Evolutionary conservation across 768 basidiomycete species (phyloP), one percentile per base, ranked within the genome.

Genomic region (Dacryopinax spathularia): DNA sequence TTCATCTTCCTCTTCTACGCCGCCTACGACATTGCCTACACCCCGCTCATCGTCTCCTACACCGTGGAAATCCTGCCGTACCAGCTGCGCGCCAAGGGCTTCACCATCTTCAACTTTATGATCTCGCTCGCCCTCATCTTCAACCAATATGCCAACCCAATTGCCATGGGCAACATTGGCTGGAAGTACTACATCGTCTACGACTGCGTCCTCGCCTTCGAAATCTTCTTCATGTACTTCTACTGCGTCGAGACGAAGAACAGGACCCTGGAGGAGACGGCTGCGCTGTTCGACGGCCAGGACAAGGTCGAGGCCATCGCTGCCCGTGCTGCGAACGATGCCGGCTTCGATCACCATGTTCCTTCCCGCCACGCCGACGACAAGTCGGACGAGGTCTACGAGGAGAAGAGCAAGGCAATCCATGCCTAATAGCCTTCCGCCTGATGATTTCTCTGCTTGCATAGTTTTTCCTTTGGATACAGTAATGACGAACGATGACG

Each of bases 1-100:
- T 65, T 68, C 34, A 68, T 67, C 41, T 68, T 88, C 69, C 60
- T 84, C 3, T 75, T 79, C 61, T 80, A 77, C 68, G 72, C 75
- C 29, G 77, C 76, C 68, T 83, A 83, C 65, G 85, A 88, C 68
- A 77, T 90, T 63, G 87, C 87, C 29, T 90, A 89, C 71, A 85
- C 85, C 1, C 88, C 90, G 3, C 80, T 91, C 74, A 75, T 87
- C 27, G 72, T 82, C 33, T 69, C 79, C 0, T 85, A 82, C 71
- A 79, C 79, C 5, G 76, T 91, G 64, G 91, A 93, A 72, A 91
- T 93, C 66, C 73, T 92, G 2, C 90, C 89, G 0, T 89, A 83
- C 73, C 79, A 77, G 64, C 84, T 91, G 64, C 84, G 91, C 61
- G 89, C 89, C 10, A 88, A 84, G 69, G 89, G 89, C 0, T 85